Evolutionary conservation across 2,329 filamentous ascomycete species (phyloP).

Genomic region (Trichoderma breve): DNA sequence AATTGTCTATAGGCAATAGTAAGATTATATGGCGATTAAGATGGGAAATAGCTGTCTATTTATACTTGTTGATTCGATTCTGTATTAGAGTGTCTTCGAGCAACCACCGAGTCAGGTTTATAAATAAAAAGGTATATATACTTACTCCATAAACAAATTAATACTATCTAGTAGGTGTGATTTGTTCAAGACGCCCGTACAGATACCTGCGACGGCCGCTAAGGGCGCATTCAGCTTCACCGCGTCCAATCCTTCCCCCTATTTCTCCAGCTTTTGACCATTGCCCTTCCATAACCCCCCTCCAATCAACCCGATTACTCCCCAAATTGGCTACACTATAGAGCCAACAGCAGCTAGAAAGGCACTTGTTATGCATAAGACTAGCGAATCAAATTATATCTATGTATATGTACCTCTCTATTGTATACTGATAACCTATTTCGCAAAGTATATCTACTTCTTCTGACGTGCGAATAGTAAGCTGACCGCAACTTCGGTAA

Average conservation of each 20-base stretch:
- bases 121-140: too few relatives aligned
- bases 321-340: neutral
- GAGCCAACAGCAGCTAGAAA: neutral
- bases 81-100: too few relatives aligned
- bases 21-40: too few relatives aligned
- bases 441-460: neutral
- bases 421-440: neutral
- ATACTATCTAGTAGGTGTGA: too few relatives aligned
- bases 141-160: too few relatives aligned
- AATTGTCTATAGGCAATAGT: too few relatives aligned
- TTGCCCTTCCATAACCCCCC: neutral
- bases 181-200: too few relatives aligned
- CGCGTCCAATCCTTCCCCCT: neutral
- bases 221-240: neutral
- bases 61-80: too few relatives aligned
- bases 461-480: neutral
- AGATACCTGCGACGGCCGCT: too few relatives aligned
- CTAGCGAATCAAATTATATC: neutral
- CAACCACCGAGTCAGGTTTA: too few relatives aligned
- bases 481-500: neutral
- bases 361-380: neutral
- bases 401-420: neutral
- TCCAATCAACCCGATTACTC: neutral
- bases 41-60: too few relatives aligned
- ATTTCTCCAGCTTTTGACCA: neutral